Conservation (phyloP, 495 filamentous ascomycete genomes). For the Aspergillus bertholletiae region DNA sequence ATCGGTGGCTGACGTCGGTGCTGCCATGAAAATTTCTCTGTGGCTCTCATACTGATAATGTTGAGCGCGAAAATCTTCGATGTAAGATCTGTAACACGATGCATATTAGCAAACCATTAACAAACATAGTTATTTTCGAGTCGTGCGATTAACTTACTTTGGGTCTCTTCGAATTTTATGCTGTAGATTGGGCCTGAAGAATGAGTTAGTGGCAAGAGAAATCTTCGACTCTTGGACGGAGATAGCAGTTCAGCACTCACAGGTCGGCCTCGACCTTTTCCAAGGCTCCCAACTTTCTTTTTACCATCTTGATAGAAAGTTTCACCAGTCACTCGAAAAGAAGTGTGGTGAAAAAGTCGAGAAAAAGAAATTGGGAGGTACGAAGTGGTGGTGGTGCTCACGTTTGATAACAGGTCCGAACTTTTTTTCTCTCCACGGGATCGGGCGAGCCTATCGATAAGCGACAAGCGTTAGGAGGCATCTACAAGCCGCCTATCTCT, state of each 20-base stretch:
- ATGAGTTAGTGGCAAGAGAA: constrained; percentile 23
- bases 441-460: constrained; percentile 41
- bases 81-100: constrained; percentile 59
- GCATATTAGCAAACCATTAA: constrained; percentile 3
- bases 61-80: constrained; percentile 81
- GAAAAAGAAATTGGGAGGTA: constrained; percentile 17
- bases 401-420: constrained; percentile 22
- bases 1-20: constrained; percentile 71
- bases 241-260: constrained; percentile 35
- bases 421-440: constrained; percentile 33
- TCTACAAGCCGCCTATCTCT: no score
- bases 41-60: constrained; percentile 90
- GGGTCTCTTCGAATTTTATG: constrained; percentile 86
- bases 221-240: constrained; percentile 5
- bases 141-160: constrained; percentile 46
- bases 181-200: constrained; percentile 70
- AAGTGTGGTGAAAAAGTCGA: constrained; percentile 4
- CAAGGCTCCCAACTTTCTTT: constrained; percentile 82
- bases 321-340: neutral
- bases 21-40: constrained; percentile 81
- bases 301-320: constrained; percentile 56
- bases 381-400: constrained; percentile 13
- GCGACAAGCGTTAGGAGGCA: constrained; percentile 21
- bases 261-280: constrained; percentile 94
- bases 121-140: neutral